A percentile compares a stretch with the other conserved stretches of the same genome.
phyloP scores from a whole-genome alignment of 2,329 filamentous ascomycete genomes.

The Pseudocercospora ulei region DNA sequence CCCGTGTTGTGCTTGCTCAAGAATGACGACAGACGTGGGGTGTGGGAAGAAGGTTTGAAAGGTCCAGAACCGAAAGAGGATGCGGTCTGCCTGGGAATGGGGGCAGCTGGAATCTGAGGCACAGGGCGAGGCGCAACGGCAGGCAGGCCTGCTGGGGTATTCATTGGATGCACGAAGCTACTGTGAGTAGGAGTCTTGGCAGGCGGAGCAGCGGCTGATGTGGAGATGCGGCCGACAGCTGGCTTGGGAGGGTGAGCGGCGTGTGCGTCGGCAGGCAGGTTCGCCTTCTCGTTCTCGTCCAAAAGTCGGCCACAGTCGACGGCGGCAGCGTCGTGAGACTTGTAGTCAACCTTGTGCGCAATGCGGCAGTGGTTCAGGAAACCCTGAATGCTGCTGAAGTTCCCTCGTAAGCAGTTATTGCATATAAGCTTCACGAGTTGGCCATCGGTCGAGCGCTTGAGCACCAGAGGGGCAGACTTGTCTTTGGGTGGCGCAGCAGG shows the following conservation, averaged over 20 bases:
- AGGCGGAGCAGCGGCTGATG: constrained; percentile 19
- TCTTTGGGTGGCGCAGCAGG: constrained; percentile 69
- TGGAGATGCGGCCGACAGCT: constrained; percentile 13
- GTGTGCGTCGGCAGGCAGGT: constrained; percentile 27
- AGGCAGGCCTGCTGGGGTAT: constrained; percentile 19
- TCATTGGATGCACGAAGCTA: constrained; percentile 30
- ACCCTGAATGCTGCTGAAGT: constrained; percentile 95
- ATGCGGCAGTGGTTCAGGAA: constrained; percentile 99
- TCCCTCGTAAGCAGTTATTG: constrained; percentile 71
- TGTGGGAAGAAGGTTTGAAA: constrained; percentile 36
- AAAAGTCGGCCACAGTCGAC: constrained; percentile 76
- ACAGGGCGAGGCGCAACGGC: constrained; percentile 16
- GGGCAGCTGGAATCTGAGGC: constrained; percentile 15
- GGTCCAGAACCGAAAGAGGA: constrained; percentile 11
- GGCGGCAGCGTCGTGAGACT: constrained; percentile 90
- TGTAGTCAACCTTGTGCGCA: constrained; percentile 83
- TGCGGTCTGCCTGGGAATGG: constrained; percentile 9
- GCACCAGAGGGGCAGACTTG: constrained; percentile 59
- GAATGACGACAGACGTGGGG: constrained; percentile 38
- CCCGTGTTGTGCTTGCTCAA: constrained; percentile 38
- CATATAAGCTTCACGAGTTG: constrained; percentile 84
- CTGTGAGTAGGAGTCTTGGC: constrained; percentile 15
- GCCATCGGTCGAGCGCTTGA: constrained; percentile 74
- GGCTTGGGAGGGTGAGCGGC: constrained; percentile 18
- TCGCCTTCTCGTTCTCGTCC: constrained; percentile 52